These are phyloP conservation scores for Allantophomopsis lycopodina DNA, from an alignment of 2,329 filamentous ascomycete genomes.

Conservation along the genomic window DNA sequence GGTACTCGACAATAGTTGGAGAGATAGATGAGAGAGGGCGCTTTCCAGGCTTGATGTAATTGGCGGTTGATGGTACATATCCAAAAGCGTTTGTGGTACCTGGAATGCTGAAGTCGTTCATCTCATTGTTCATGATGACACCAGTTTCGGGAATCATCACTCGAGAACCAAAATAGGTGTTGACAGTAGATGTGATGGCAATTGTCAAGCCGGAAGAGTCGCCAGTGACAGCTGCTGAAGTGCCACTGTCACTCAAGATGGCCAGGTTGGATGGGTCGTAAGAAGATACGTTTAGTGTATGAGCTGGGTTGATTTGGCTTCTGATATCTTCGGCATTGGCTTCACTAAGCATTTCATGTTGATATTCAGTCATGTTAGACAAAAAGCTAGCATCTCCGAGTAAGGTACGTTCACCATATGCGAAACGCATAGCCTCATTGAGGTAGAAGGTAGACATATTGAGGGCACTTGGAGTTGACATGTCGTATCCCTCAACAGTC, in stretches of 20 bases:
- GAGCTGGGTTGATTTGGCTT: constrained; percentile 39
- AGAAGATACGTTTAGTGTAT: constrained; percentile 41
- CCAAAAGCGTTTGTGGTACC: constrained; percentile 51
- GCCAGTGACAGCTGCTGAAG: constrained; percentile 35
- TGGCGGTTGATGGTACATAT: constrained; percentile 46
- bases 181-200: constrained; percentile 52
- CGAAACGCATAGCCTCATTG: constrained; percentile 54
- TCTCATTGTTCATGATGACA: constrained; percentile 53
- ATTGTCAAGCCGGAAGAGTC: constrained; percentile 48
- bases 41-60: constrained; percentile 52
- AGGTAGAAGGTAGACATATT: constrained; percentile 53
- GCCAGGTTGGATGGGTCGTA: constrained; percentile 51
- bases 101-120: constrained; percentile 55
- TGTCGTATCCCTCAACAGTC: constrained; percentile 57
- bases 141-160: constrained; percentile 55
- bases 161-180: constrained; percentile 49
- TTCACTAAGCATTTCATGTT: constrained; percentile 37
- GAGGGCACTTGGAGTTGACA: constrained; percentile 38
- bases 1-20: constrained; percentile 47
- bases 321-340: constrained; percentile 37
- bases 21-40: constrained; percentile 51
- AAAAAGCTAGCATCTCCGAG: constrained; percentile 51
- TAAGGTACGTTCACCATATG: constrained; percentile 45
- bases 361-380: constrained; percentile 40
- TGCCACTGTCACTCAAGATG: constrained; percentile 33